A percentile compares a stretch with the other conserved stretches of the same genome.
Conservation (phyloP, 176 grass and related monocot genomes). For the Rhynchospora breviuscula region DNA sequence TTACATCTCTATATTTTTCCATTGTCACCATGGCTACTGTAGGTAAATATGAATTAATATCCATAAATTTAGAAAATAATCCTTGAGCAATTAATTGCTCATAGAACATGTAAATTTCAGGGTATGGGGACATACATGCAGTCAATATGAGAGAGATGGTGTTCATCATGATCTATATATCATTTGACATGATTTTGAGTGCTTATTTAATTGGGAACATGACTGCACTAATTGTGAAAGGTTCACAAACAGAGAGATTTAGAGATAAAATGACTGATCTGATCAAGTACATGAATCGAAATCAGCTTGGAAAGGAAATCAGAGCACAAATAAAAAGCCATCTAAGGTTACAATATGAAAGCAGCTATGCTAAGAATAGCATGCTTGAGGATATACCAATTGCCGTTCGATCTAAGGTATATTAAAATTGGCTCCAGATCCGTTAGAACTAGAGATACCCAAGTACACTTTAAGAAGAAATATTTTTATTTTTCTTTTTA, state of each 20-base stretch:
- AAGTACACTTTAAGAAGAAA: neutral
- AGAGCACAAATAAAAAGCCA: constrained; percentile 60
- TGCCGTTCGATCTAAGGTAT: constrained; percentile 59
- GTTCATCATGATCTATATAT: constrained; percentile 64
- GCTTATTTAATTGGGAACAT: constrained; percentile 92
- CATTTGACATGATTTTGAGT: constrained; percentile 66
- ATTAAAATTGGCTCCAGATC: neutral
- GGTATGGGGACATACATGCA: constrained; percentile 73
- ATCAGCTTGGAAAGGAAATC: constrained; percentile 57
- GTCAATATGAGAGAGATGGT: constrained; percentile 78
- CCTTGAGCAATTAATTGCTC: neutral
- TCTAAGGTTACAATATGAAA: constrained; percentile 62
- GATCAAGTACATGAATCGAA: constrained; percentile 92
- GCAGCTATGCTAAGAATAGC: constrained; percentile 54
- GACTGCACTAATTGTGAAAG: constrained; percentile 88
- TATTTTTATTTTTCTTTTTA: neutral
- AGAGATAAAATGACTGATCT: constrained; percentile 90
- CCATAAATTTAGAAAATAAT: neutral
- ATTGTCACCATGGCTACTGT: constrained; percentile 85
- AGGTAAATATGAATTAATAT: constrained; percentile 36
- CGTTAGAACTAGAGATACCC: too few relatives aligned
- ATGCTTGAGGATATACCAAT: constrained; percentile 71
- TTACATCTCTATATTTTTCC: constrained; percentile 79
- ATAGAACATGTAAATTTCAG: constrained; percentile 30
- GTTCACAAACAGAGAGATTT: constrained; percentile 75